Evolutionary conservation across 1,284 basidiomycete genomes (phyloP).

Genomic region (Agroathelia rolfsii): DNA sequence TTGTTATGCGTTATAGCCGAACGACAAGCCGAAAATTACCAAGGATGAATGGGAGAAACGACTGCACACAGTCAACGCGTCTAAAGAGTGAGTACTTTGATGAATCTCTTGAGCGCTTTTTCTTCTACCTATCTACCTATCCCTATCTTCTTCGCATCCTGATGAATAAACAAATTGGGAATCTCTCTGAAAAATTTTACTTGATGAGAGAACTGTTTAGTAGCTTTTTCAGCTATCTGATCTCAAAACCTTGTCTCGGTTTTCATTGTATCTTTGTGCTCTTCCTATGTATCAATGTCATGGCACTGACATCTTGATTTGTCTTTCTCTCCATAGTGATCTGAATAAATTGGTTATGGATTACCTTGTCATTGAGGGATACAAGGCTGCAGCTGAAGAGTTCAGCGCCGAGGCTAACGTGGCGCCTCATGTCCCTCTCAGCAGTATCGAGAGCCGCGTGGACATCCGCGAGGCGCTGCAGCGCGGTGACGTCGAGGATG

Average conservation of each 20-base stretch:
- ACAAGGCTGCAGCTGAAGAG: conserved; percentile 91
- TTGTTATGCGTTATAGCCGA: too few relatives aligned
- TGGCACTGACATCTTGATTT: conserved; percentile 24
- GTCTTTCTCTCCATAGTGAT: conserved; percentile 49
- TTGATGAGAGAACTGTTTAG: conserved; percentile 47
- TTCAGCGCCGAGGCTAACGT: conserved; percentile 86
- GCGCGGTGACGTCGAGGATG: conserved; percentile 89
- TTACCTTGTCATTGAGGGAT: conserved; percentile 95
- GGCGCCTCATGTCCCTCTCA: conserved; percentile 72
- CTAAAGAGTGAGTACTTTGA: conserved; percentile 64
- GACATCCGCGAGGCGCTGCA: conserved; percentile 90
- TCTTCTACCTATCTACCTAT: conserved; percentile 5
- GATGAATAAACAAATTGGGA: conserved; percentile 69
- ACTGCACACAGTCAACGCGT: conserved; percentile 61
- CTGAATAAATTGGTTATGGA: conserved; percentile 96
- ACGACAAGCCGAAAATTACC: conserved; percentile 40
- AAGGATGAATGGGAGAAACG: conserved; percentile 70
- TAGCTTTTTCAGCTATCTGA: conserved; percentile 80
- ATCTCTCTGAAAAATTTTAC: conserved; percentile 72
- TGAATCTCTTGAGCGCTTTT: too few relatives aligned
- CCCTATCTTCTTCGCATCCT: conserved; percentile 10
- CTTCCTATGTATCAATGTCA: conserved; percentile 16
- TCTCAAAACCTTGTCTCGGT: conserved; percentile 10
- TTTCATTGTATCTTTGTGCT: conserved; percentile 10
- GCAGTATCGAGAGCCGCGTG: conserved; percentile 90